Evolutionary conservation across 495 filamentous ascomycete species (phyloP), one percentile per base, ranked within the genome.

Genomic region (Tuber umbilicatum): DNA sequence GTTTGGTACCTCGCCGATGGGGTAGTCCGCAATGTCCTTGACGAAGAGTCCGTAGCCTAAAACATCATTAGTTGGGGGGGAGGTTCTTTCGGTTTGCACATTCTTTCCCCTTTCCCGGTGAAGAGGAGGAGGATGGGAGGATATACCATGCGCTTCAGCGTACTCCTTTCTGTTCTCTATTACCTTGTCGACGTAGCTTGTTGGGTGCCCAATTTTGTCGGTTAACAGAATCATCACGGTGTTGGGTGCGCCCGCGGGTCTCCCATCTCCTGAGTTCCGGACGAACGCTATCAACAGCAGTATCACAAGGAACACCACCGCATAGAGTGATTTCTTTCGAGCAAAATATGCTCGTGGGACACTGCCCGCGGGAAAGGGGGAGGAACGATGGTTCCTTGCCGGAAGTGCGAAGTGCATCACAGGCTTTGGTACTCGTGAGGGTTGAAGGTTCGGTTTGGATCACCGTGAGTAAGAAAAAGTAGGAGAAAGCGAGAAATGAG

Each of bases 331-430:
- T 78, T 87, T 89, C 71, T 89, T 87, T 75, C 92, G 89, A 77
- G 93, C 85, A 37, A 85, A 80, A 37, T 79, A 79, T 72, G 81
- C 78, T 14, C 88, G 88, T 73, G 91, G 84, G 73, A 88, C 86
- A 31, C 89, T 86, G 43, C 89, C 85, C 47, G 88, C 84, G 55
- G 85, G 80, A 80, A 86, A 89, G 40, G 87, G 87, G 43, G 90
- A 89, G 72, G 91, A 88, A 73, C 90, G 92, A 79, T 89, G 89
- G 84, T 92, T 95, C 81, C 93, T 90, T 74, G 93, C 90, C 73
- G 94, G 94, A 75, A 94, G 85, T 73, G 94, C 94, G 86, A 94
- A 94, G 81, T 98, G 94, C 94, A 98, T 97, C 75, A 78, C 84
- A 78, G 68, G 39, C 67, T 50, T 37, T 5, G 37, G 42, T 12